phyloP scores from a whole-genome alignment of 140 eudicot species.

The Anethum foeniculum region DNA sequence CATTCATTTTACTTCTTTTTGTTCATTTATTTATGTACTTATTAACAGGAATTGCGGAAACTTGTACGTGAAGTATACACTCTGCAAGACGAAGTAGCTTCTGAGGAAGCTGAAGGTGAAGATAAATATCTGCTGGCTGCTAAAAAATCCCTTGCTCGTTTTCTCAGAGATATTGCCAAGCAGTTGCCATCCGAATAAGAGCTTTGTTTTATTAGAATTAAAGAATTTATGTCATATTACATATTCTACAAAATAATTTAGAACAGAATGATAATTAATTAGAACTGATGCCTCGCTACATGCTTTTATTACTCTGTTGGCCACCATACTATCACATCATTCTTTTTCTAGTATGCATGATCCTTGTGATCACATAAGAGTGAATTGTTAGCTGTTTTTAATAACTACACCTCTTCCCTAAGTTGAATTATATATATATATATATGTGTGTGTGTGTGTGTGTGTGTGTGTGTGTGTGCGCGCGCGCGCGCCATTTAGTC shows the following conservation, averaged over 20 bases:
- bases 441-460: too few relatives aligned
- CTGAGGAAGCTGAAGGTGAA: conserved; percentile 41
- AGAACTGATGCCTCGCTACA: background rate
- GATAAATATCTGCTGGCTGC: conserved; percentile 35
- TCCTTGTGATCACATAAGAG: background rate
- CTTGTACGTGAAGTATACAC: conserved; percentile 58
- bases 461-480: too few relatives aligned
- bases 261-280: background rate
- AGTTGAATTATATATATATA: too few relatives aligned
- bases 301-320: background rate
- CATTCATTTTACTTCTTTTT: background rate
- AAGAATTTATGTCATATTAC: background rate
- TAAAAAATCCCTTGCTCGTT: conserved; percentile 48
- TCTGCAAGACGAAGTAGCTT: conserved; percentile 26
- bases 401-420: background rate
- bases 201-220: background rate
- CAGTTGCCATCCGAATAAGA: conserved; percentile 46
- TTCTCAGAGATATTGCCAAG: conserved; percentile 53
- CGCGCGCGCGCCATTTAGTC: too few relatives aligned
- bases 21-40: background rate
- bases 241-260: background rate
- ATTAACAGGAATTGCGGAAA: conserved; percentile 59
- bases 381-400: background rate
- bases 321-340: background rate
- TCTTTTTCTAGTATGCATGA: background rate